Conservation (phyloP, 2,329 filamentous ascomycete species). For the Microcyclospora tardicrescens region DNA sequence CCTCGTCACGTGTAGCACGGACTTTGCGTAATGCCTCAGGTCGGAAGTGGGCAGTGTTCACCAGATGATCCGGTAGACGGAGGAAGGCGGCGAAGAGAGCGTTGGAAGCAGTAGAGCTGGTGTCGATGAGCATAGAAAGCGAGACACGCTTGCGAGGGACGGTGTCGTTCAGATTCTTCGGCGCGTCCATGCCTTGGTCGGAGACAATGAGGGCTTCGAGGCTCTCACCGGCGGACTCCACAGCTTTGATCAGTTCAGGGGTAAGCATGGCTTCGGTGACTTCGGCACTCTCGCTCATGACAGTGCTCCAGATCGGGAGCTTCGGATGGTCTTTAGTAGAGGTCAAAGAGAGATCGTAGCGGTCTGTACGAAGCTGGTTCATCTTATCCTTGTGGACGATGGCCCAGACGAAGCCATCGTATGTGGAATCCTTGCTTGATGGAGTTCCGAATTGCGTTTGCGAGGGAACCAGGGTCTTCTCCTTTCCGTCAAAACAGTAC, state of each 20-base stretch:
- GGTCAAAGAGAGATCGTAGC: conserved; percentile 88
- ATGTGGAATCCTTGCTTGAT: conserved; percentile 45
- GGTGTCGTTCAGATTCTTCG: conserved; percentile 76
- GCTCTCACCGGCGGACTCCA: conserved; percentile 63
- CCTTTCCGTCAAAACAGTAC: conserved; percentile 87
- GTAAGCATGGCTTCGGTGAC: conserved; percentile 80
- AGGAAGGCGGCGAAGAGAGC: conserved; percentile 68
- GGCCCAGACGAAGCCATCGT: conserved; percentile 88
- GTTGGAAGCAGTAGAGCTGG: conserved; percentile 40
- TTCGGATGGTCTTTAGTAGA: conserved; percentile 85
- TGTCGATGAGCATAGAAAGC: conserved; percentile 59
- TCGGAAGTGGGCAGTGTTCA: conserved; percentile 67
- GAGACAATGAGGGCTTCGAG: conserved; percentile 81
- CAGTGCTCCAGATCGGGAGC: conserved; percentile 75
- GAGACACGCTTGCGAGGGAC: conserved; percentile 74
- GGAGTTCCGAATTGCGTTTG: conserved; percentile 45
- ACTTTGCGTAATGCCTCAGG: conserved; percentile 79
- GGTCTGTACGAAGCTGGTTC: conserved; percentile 77
- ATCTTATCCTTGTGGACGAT: conserved; percentile 91
- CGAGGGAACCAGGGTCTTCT: conserved; percentile 59
- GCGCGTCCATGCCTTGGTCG: conserved; percentile 81
- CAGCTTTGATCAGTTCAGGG: conserved; percentile 69
- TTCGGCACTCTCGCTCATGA: conserved; percentile 96
- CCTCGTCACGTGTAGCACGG: conserved; percentile 63
- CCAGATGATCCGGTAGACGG: conserved; percentile 71